Evolutionary conservation across 1,284 basidiomycete genomes (phyloP), one percentile per base, ranked within the genome.

Genomic region (Boletus sp.): DNA sequence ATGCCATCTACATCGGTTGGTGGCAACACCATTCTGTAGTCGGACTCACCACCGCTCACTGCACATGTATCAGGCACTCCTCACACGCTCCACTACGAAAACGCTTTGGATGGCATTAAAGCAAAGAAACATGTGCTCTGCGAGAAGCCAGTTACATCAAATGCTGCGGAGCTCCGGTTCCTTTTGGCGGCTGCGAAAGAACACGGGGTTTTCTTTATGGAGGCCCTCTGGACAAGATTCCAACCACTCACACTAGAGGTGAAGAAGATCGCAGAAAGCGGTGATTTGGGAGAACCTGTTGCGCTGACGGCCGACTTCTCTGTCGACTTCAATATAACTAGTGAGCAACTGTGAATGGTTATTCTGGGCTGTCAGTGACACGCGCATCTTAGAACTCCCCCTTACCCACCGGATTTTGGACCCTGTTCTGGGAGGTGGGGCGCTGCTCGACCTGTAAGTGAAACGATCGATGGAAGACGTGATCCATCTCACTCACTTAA

Each of bases 71-170:
- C 62, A 80, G 88, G 89, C 19, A 94, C 93, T 1, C 93, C 92
- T 5, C 91, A 95, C 64, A 88, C 89, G 0, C 75, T 77, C 52
- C 93, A 96, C 72, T 91, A 91, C 64, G 72, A 75, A 49, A 90
- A 91, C 58, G 81, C 88, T 1, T 72, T 87, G 54, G 82, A 81
- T 42, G 87, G 88, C 8, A 78, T 94, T 51, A 76, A 81, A 47
- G 87, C 85, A 1, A 84, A 83, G 43, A 96, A 94, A 67, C 80
- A 93, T 65, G 86, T 95, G 17, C 80, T 93, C 16, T 88, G 88
- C 68, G 91, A 94, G 70, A 93, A 93, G 61, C 82, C 85, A 1
- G 79, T 84, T 20, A 88, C 84, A 2, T 76, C 69, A 45, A 88
- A 86, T 58, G 69, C 72, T 5, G 74, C 81, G 5, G 84, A 89